Evolutionary conservation across 2,329 filamentous ascomycete genomes (phyloP), one percentile per base, ranked within the genome.

Genomic region (Davidsoniella virescens): DNA sequence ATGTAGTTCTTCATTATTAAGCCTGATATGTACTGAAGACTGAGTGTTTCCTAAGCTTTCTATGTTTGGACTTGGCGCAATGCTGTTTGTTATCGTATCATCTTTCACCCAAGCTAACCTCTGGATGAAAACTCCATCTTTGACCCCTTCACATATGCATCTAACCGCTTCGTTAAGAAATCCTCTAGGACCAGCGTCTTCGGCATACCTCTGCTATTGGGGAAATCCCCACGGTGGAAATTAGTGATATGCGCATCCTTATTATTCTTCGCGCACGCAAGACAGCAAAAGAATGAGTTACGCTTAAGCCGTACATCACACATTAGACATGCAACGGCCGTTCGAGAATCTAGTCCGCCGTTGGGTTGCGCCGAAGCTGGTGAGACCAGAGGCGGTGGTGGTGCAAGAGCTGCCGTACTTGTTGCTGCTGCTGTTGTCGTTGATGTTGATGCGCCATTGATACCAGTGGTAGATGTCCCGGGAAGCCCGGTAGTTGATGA

Each of bases 241-340:
- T 45, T 50, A 8, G 52, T 44, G 36, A 53, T 53, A 42, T 53
- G 52, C 7, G 47, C 40, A 42, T 53, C 52, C 47, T 53, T 53
- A 17, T 53, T 53, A 41, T 37, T 50, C 40, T 53, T 53, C 9
- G 52, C 52, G 29, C 52, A 53, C n/a, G 52, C 48, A 23, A 50
- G 45, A 38, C 52, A 53, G 23, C 52, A 53, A 39, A 53, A 53
- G 44, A 50, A 53, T 2, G 43, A 47, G 41, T 53, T 52, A 12
- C 49, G 44, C 45, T 54, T 51, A 10, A 53, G 44, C 26, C 52
- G 48, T 23, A 53, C 52, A 38, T 53, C 52, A 37, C 52, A 53
- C 52, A 53, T 53, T 7, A 53, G 36, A 37, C 52, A 53, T 7
- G 48, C 52, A 1, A 53, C 48, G 10, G 52, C 52, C 20, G 52